A percentile compares a stretch with the other conserved stretches of the same genome.
These are phyloP conservation scores for Hypoxylon sp. DNA, from an alignment of 2,329 filamentous ascomycete genomes.

Conservation along the genomic window DNA sequence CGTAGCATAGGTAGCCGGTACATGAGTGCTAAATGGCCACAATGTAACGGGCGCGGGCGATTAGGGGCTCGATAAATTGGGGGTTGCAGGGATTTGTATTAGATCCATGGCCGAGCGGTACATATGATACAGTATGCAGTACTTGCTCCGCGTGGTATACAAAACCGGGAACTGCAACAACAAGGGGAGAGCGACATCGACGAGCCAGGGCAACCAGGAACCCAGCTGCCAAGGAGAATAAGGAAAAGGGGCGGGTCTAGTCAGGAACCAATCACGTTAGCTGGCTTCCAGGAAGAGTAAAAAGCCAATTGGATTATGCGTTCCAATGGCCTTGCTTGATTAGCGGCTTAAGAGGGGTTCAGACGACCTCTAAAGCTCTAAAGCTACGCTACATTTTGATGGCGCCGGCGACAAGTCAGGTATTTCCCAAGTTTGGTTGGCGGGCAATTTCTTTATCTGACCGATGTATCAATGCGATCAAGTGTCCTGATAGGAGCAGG, in stretches of 20 bases:
- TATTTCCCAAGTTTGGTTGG: conserved; percentile 37
- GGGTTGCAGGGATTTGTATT: conserved; percentile 40
- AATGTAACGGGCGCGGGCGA: conserved; percentile 38
- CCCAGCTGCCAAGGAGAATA: conserved; percentile 16
- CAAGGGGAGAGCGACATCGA: conserved; percentile 15
- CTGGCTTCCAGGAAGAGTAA: conserved; percentile 31
- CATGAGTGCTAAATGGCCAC: conserved; percentile 38
- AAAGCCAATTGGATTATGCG: conserved; percentile 33
- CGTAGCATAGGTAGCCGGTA: conserved; percentile 34
- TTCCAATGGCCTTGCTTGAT: conserved; percentile 29
- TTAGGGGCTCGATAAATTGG: conserved; percentile 45
- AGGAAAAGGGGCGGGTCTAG: conserved; percentile 26
- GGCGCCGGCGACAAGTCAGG: conserved; percentile 17
- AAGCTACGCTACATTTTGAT: conserved; percentile 3
- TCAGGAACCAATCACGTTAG: conserved; percentile 32
- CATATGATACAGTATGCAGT: conserved; percentile 32
- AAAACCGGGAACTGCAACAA: conserved; percentile 40
- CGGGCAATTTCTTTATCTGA: conserved; percentile 27
- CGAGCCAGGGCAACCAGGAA: conserved; percentile 23
- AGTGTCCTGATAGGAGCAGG: conserved; percentile 32
- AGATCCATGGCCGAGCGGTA: conserved; percentile 42
- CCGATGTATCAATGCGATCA: conserved; percentile 20
- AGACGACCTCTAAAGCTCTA: neutral
- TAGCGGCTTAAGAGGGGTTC: conserved; percentile 26
- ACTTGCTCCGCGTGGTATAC: conserved; percentile 21